Percentiles rank a stretch among this genome's conserved stretches.
These are phyloP conservation scores for Barnettozyma populi DNA, from an alignment of 805 yeast genomes.

Conservation along the genomic window DNA sequence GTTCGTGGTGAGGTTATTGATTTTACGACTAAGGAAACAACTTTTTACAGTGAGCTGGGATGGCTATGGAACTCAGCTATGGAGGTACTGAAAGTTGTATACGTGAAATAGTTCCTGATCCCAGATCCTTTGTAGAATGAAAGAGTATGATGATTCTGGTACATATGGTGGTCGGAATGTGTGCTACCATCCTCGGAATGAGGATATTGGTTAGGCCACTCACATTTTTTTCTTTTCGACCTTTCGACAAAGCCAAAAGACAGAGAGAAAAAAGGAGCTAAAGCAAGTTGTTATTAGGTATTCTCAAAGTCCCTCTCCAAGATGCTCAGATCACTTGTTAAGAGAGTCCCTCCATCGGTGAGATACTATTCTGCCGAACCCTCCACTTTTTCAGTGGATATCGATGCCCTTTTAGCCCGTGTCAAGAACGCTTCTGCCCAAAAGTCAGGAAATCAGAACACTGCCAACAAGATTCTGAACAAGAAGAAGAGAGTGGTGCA, in stretches of 20 bases:
- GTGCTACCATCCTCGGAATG: too few relatives aligned
- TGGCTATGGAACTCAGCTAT: slow-evolving; percentile 9
- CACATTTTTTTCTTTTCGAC: background rate
- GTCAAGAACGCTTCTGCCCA: slow-evolving; percentile 7
- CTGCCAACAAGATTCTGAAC: background rate
- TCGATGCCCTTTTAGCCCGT: slow-evolving; percentile 11
- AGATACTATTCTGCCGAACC: slow-evolving; percentile 7
- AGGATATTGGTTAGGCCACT: background rate
- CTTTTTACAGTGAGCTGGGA: slow-evolving; percentile 10
- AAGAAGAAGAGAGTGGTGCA: slow-evolving; percentile 1
- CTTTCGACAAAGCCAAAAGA: background rate
- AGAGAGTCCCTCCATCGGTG: background rate
- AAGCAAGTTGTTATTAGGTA: too few relatives aligned
- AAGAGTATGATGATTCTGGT: too few relatives aligned
- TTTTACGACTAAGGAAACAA: slow-evolving; percentile 5
- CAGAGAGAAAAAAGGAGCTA: background rate
- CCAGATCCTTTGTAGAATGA: too few relatives aligned
- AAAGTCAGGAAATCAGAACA: background rate
- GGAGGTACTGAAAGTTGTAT: background rate
- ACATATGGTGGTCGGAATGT: too few relatives aligned
- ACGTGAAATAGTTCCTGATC: too few relatives aligned
- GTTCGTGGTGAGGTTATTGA: slow-evolving; percentile 7
- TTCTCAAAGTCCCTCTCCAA: background rate
- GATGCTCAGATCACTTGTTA: slow-evolving; percentile 6
- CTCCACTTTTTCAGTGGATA: slow-evolving; percentile 3